Evolutionary conservation across 768 basidiomycete genomes (phyloP), one percentile per base, ranked within the genome.

Genomic region (Coprinellus aureogranulatus): DNA sequence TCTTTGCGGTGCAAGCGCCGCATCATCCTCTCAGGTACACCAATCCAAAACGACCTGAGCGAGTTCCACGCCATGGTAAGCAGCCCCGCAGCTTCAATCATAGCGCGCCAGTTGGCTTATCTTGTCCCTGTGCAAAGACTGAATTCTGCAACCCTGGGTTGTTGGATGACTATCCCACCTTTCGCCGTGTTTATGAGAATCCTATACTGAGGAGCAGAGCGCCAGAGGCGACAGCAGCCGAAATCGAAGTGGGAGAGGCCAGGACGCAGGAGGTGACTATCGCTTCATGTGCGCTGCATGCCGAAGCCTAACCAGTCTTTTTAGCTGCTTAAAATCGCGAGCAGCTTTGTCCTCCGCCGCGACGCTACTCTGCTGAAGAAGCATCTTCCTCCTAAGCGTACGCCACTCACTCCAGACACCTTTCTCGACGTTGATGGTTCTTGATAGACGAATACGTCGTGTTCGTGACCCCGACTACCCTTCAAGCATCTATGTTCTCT

Each of bases 31-130:
- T 94, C 94, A 0, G 97, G 97, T 30, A 99, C 97, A 1, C 97
- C 97, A 0, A 91, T 99, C 41, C 97, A 98, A 69, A 99, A 99
- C 71, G 93, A 98, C 69, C 73, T 99, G 27, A 78, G 89, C 61
- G 97, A 99, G 70, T 96, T 96, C 67, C 96, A 97, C 71, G 84
- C 94, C 3, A 98, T 98, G 96, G 94, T 94, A 61, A 61, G 12
- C 28, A 26, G 34, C 26, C 20, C 11, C n/a, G 25, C 41, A 8
- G 12, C 9, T 11, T n/a, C n/a, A n/a, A n/a, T n/a, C n/a, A n/a
- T n/a, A n/a, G n/a, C n/a, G n/a, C n/a, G n/a, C n/a, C n/a, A n/a
- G n/a, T n/a, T n/a, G n/a, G n/a, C n/a, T n/a, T n/a, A n/a, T n/a
- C n/a, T n/a, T n/a, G n/a, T n/a, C n/a, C n/a, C n/a, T n/a, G n/a